These are phyloP conservation scores for Phalaenopsis aphrodite DNA, from an alignment of 106 monocot genomes.

Conservation along the genomic window DNA sequence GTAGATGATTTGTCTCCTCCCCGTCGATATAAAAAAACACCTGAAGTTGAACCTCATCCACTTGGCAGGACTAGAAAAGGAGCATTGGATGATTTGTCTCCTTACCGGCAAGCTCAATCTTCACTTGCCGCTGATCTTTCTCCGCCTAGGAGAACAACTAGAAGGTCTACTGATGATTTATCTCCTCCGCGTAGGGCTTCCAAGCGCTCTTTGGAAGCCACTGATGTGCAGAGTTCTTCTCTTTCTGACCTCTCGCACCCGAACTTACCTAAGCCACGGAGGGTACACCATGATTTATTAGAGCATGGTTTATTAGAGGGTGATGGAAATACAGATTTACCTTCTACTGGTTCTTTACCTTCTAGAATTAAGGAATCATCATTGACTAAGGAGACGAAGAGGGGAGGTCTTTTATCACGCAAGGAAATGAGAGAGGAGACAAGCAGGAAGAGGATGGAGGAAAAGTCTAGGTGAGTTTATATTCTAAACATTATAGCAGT, in stretches of 20 bases:
- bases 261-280: neutral
- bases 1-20: slow-evolving; percentile 5
- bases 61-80: neutral
- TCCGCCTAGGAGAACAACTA: slow-evolving; percentile 20
- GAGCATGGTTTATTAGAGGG: neutral
- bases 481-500: neutral
- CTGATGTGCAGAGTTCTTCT: neutral
- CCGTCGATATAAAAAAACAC: neutral
- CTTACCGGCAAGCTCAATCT: neutral
- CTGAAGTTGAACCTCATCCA: neutral
- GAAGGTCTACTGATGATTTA: slow-evolving; percentile 9
- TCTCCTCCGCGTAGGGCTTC: slow-evolving; percentile 21
- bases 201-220: neutral
- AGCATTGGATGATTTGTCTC: slow-evolving; percentile 18
- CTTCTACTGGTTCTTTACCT: slow-evolving; percentile 23
- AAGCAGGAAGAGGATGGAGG: slow-evolving; percentile 48
- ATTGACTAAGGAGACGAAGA: slow-evolving; percentile 19
- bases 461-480: slow-evolving; percentile 25
- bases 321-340: neutral
- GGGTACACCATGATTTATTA: neutral
- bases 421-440: slow-evolving; percentile 45
- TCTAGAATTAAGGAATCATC: slow-evolving; percentile 23
- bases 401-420: slow-evolving; percentile 39
- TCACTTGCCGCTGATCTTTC: slow-evolving; percentile 10
- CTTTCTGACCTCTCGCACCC: neutral